phyloP scores from a whole-genome alignment of 108 stramenopile genomes.

The Cyclotella baltica region DNA sequence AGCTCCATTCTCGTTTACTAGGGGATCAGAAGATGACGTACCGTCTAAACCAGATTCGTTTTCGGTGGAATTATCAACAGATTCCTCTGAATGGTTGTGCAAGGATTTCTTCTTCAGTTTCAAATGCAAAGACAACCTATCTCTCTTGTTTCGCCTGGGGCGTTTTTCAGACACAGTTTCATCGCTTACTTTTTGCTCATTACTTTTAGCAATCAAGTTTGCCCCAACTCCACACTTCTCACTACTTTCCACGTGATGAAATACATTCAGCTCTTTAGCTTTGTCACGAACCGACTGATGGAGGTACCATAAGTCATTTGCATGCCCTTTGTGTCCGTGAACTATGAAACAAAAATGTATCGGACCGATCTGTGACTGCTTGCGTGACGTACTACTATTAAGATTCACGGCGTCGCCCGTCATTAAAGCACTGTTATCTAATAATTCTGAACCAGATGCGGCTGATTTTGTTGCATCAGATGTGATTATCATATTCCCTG shows the following conservation, averaged over 20 bases:
- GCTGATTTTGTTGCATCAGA: neutral
- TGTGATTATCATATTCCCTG: neutral
- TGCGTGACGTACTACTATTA: neutral
- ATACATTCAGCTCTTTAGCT: neutral
- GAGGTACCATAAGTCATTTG: constrained; percentile 7
- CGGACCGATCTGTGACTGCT: too few species aligned
- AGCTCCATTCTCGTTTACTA: too few species aligned
- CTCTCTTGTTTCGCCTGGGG: constrained; percentile 31
- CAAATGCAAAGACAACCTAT: constrained; percentile 14
- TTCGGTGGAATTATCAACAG: neutral
- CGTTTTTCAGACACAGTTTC: neutral
- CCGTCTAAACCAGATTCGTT: too few species aligned
- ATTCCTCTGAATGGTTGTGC: neutral
- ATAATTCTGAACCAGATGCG: neutral
- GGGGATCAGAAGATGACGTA: too few species aligned
- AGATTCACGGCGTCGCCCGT: neutral
- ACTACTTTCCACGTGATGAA: neutral
- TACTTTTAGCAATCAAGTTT: neutral
- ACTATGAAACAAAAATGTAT: constrained; percentile 19
- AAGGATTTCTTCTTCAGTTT: neutral
- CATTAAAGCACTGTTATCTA: neutral
- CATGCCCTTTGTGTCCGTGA: constrained; percentile 9
- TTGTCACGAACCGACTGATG: neutral
- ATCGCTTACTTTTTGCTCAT: neutral
- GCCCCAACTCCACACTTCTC: constrained; percentile 3